Evolutionary conservation across 2,329 filamentous ascomycete genomes (phyloP).

Genomic region (Alternaria arbusti): DNA sequence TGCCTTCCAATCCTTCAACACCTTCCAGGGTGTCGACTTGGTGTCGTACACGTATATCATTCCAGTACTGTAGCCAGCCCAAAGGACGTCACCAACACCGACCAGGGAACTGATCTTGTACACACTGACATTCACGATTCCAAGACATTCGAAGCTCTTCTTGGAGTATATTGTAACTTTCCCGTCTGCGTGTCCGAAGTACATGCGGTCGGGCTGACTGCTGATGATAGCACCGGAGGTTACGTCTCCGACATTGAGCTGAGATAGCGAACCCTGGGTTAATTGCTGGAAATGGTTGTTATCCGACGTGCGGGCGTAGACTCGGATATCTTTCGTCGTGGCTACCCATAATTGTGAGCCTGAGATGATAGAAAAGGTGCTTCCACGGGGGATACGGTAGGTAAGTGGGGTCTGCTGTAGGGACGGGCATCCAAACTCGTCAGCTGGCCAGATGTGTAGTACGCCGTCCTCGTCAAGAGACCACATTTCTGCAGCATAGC

Average conservation of each 20-base stretch:
- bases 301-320: conserved; percentile 77
- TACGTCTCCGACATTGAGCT: conserved; percentile 81
- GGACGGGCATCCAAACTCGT: conserved; percentile 75
- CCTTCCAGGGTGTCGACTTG: conserved; percentile 78
- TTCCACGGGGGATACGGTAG: conserved; percentile 79
- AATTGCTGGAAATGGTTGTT: conserved; percentile 77
- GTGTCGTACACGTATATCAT: conserved; percentile 94
- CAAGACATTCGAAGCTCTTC: conserved; percentile 76
- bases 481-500: conserved; percentile 90
- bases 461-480: conserved; percentile 89
- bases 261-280: conserved; percentile 71
- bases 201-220: conserved; percentile 78
- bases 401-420: conserved; percentile 76
- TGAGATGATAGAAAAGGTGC: conserved; percentile 88
- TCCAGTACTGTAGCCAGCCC: conserved; percentile 94
- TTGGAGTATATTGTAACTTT: conserved; percentile 93
- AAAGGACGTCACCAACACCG: conserved; percentile 81
- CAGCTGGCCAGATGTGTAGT: conserved; percentile 84
- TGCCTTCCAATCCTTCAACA: conserved; percentile 94
- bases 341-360: conserved; percentile 87
- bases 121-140: conserved; percentile 82
- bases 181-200: conserved; percentile 90
- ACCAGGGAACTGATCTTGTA: conserved; percentile 93
- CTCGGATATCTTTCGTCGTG: conserved; percentile 81
- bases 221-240: conserved; percentile 81